These are phyloP conservation scores for Fusarium chaquense DNA, from an alignment of 2,329 filamentous ascomycete species.

Conservation along the genomic window DNA sequence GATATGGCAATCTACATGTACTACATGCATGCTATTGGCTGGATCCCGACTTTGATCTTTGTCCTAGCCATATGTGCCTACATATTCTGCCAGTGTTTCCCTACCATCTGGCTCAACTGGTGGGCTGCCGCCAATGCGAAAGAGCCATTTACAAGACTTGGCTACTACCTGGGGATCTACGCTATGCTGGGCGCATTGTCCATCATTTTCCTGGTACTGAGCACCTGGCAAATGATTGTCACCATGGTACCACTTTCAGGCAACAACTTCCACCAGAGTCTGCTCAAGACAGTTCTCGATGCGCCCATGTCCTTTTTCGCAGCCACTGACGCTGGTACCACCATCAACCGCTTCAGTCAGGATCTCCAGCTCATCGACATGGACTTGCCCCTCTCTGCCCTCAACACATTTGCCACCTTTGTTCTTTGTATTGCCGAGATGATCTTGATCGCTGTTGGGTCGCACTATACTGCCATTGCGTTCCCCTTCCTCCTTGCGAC, in stretches of 20 bases:
- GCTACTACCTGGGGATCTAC: slow-evolving; percentile 44
- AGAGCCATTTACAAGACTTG: slow-evolving; percentile 29
- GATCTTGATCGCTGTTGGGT: slow-evolving; percentile 33
- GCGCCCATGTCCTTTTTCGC: slow-evolving; percentile 54
- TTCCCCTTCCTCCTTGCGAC: slow-evolving; percentile 28
- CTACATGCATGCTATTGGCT: slow-evolving; percentile 47
- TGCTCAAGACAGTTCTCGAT: slow-evolving; percentile 42
- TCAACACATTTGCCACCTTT: slow-evolving; percentile 41
- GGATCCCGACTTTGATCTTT: slow-evolving; percentile 40
- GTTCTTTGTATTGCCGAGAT: slow-evolving; percentile 42
- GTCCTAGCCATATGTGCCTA: slow-evolving; percentile 42
- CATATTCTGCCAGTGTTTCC: slow-evolving; percentile 46
- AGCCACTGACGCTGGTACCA: slow-evolving; percentile 51
- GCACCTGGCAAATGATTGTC: slow-evolving; percentile 46
- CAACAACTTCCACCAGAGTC: slow-evolving; percentile 37
- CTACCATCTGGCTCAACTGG: slow-evolving; percentile 47
- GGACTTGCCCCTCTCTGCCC: slow-evolving; percentile 48
- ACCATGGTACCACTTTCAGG: slow-evolving; percentile 45
- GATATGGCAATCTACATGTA: slow-evolving; percentile 43
- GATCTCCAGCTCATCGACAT: slow-evolving; percentile 56
- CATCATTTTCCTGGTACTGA: slow-evolving; percentile 34
- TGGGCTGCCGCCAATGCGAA: slow-evolving; percentile 42
- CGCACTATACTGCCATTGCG: slow-evolving; percentile 35
- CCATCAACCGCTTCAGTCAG: slow-evolving; percentile 56
- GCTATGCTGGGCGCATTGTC: slow-evolving; percentile 36